phyloP scores from a whole-genome alignment of 2,329 filamentous ascomycete genomes.

The Alternaria ethzedia region DNA sequence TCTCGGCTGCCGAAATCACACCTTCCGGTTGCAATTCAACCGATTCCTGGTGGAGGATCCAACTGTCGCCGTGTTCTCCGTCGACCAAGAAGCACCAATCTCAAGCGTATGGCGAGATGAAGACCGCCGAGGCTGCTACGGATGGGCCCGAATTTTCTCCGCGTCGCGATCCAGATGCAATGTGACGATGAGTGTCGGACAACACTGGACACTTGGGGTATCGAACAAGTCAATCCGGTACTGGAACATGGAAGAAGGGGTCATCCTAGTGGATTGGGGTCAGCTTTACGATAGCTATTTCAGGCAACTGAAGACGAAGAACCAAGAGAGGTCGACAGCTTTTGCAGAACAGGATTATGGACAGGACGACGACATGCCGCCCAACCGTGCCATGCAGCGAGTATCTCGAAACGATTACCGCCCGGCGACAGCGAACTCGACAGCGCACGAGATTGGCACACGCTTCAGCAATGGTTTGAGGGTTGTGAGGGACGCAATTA shows the following conservation, averaged over 20 bases:
- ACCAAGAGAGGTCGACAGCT: neutral
- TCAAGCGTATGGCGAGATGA: slow-evolving; percentile 3
- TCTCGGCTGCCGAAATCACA: slow-evolving; percentile 6
- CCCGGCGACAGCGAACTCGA: neutral
- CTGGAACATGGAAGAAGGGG: slow-evolving; percentile 8
- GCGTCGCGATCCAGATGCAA: neutral
- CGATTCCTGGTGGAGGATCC: slow-evolving; percentile 15
- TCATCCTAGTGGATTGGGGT: slow-evolving; percentile 15
- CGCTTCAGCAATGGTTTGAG: neutral
- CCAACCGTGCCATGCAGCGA: neutral
- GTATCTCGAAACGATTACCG: neutral
- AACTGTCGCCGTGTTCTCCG: slow-evolving; percentile 16
- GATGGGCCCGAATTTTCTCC: slow-evolving; percentile 1
- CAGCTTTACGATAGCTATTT: slow-evolving; percentile 12
- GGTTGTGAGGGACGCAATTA: neutral
- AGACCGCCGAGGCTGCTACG: neutral
- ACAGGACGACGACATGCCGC: neutral
- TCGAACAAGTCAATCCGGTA: slow-evolving; percentile 3
- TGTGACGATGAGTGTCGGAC: slow-evolving; percentile 8
- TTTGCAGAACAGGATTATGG: neutral
- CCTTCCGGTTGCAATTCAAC: slow-evolving; percentile 9
- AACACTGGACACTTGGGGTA: slow-evolving; percentile 11
- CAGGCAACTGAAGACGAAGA: neutral
- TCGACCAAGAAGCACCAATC: slow-evolving; percentile 6
- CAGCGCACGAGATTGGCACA: neutral